A percentile compares a stretch with the other conserved stretches of the same genome.
phyloP scores from a whole-genome alignment of 768 basidiomycete species.

The Suillus lakei region DNA sequence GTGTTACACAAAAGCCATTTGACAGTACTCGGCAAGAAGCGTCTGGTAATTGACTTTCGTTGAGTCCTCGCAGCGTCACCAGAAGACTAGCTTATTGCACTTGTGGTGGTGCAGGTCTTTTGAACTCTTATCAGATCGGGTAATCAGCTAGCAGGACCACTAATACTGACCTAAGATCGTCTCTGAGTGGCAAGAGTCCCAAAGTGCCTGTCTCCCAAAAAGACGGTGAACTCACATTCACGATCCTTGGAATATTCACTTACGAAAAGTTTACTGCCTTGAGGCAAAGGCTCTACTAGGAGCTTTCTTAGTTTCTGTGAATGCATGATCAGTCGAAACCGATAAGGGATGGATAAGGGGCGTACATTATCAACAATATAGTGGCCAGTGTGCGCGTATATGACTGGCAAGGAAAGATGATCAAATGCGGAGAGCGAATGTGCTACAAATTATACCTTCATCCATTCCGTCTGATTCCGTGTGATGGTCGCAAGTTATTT shows the following conservation, averaged over 20 bases:
- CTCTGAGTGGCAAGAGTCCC: constrained; percentile 34
- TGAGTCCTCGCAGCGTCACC: neutral
- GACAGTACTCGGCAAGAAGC: neutral
- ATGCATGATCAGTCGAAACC: neutral
- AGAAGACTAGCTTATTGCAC: constrained; percentile 25
- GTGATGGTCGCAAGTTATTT: constrained; percentile 45
- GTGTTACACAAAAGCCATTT: neutral
- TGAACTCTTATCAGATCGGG: neutral
- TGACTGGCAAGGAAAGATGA: constrained; percentile 12
- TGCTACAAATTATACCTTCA: constrained; percentile 43
- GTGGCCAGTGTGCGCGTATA: constrained; percentile 15
- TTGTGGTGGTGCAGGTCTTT: constrained; percentile 32
- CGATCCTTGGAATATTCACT: constrained; percentile 10
- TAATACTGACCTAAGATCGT: constrained; percentile 30
- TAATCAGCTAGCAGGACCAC: no score
- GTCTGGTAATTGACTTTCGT: neutral
- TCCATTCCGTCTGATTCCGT: constrained; percentile 57
- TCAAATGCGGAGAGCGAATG: neutral
- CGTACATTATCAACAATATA: constrained; percentile 30
- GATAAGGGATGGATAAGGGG: constrained; percentile 25
- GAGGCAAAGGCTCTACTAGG: constrained; percentile 31
- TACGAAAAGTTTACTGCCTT: constrained; percentile 32
- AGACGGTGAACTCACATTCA: neutral
- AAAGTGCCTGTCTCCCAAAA: constrained; percentile 25
- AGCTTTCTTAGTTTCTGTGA: constrained; percentile 26